Evolutionary conservation across 2,329 filamentous ascomycete genomes (phyloP).

Genomic region (Diaporthe amygdali): DNA sequence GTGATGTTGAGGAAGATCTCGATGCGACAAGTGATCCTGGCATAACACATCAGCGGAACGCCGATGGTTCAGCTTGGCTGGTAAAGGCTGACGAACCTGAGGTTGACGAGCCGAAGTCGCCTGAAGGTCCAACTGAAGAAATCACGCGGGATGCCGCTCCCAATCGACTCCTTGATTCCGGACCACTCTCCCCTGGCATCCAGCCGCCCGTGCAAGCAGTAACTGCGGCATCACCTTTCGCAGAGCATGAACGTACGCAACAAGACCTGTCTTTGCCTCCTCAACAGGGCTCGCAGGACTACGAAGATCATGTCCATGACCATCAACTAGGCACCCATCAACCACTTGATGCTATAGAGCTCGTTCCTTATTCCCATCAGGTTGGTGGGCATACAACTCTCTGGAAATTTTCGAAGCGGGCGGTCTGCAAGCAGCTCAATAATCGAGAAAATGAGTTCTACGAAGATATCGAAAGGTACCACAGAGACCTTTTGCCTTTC

Average conservation of each 20-base stretch:
- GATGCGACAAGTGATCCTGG: background rate
- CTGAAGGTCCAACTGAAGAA: conserved; percentile 40
- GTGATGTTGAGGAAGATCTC: conserved; percentile 31
- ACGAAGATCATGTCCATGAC: conserved; percentile 56
- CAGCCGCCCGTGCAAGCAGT: background rate
- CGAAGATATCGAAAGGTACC: conserved; percentile 89
- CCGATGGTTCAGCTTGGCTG: conserved; percentile 50
- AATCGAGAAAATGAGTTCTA: conserved; percentile 99
- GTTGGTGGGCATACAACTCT: conserved; percentile 96
- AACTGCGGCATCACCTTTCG: conserved; percentile 19
- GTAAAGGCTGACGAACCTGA: conserved; percentile 62
- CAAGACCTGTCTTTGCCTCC: conserved; percentile 38
- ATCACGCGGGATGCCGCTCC: conserved; percentile 25
- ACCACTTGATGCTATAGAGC: conserved; percentile 88
- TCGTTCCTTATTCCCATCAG: conserved; percentile 97
- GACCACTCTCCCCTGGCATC: conserved; percentile 19
- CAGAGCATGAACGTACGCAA: conserved; percentile 37
- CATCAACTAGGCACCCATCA: conserved; percentile 56
- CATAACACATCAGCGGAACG: conserved; percentile 22
- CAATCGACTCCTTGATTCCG: background rate
- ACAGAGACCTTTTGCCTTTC: conserved; percentile 88
- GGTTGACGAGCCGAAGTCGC: conserved; percentile 34
- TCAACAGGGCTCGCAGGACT: conserved; percentile 46
- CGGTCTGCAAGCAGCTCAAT: conserved; percentile 97
- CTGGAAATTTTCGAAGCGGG: conserved; percentile 92